These are phyloP conservation scores for Ceriops decandra DNA, from an alignment of 345 rosid species.

Conservation along the genomic window DNA sequence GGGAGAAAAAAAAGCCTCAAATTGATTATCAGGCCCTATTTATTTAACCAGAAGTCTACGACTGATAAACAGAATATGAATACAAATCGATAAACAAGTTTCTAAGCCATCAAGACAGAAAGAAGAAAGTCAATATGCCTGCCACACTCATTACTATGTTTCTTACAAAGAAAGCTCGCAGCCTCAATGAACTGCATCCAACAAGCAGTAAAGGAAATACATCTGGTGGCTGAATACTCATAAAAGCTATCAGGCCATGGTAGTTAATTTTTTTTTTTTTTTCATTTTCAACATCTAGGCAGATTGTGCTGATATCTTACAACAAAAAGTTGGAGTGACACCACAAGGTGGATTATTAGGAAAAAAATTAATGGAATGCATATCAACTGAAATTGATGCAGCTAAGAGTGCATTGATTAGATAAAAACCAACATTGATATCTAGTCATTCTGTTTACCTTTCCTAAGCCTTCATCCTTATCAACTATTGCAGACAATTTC, in stretches of 20 bases:
- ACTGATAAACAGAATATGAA: background rate
- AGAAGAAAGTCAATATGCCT: background rate
- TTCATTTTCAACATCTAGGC: background rate
- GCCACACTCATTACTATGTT: background rate
- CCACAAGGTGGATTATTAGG: background rate
- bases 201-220: background rate
- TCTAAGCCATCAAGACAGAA: background rate
- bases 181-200: background rate
- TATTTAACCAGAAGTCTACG: background rate
- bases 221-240: background rate
- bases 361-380: background rate
- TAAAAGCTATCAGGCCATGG: background rate
- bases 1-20: background rate
- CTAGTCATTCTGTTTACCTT: slow-evolving; percentile 20
- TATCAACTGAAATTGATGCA: background rate
- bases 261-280: background rate
- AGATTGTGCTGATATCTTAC: background rate
- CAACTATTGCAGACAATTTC: slow-evolving; percentile 11
- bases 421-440: background rate
- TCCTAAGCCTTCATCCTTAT: slow-evolving; percentile 28
- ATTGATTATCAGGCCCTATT: background rate
- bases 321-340: background rate
- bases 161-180: background rate
- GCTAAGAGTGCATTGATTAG: background rate
- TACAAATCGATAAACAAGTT: background rate